These are phyloP conservation scores for Phyllosticta citribraziliensis DNA, from an alignment of 2,329 filamentous ascomycete species.

Conservation along the genomic window DNA sequence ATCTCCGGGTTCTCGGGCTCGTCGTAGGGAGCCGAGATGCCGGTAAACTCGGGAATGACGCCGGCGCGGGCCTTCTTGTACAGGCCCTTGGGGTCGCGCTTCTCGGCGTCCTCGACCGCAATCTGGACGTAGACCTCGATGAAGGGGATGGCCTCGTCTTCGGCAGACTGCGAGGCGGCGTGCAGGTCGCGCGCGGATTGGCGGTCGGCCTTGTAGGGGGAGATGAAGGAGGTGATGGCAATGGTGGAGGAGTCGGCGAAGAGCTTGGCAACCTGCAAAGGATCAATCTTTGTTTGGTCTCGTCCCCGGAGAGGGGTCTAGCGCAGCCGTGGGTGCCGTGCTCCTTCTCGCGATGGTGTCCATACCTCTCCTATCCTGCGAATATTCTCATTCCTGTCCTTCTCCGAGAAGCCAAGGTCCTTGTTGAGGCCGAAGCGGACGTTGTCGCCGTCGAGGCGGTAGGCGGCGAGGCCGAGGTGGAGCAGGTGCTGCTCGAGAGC, in stretches of 20 bases:
- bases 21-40: conserved; percentile 92
- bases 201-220: conserved; percentile 81
- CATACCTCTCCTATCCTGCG: conserved; percentile 74
- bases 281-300: neutral
- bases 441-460: conserved; percentile 96
- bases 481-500: conserved; percentile 95
- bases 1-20: conserved; percentile 78
- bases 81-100: conserved; percentile 91
- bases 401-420: conserved; percentile 88
- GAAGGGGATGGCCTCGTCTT: conserved; percentile 62
- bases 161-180: conserved; percentile 40
- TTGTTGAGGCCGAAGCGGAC: conserved; percentile 97
- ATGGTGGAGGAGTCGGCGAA: conserved; percentile 86
- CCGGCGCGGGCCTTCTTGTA: conserved; percentile 95
- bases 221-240: conserved; percentile 94
- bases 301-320: neutral
- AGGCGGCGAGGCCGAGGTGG: conserved; percentile 70
- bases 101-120: conserved; percentile 81
- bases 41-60: conserved; percentile 95
- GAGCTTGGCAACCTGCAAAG: conserved; percentile 69
- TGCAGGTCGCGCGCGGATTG: conserved; percentile 75
- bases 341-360: neutral
- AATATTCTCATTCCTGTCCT: conserved; percentile 96
- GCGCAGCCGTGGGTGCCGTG: neutral
- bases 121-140: conserved; percentile 92